Evolutionary conservation across 306 rosid genomes (phyloP).

Genomic region (Phaseolus lunatus): DNA sequence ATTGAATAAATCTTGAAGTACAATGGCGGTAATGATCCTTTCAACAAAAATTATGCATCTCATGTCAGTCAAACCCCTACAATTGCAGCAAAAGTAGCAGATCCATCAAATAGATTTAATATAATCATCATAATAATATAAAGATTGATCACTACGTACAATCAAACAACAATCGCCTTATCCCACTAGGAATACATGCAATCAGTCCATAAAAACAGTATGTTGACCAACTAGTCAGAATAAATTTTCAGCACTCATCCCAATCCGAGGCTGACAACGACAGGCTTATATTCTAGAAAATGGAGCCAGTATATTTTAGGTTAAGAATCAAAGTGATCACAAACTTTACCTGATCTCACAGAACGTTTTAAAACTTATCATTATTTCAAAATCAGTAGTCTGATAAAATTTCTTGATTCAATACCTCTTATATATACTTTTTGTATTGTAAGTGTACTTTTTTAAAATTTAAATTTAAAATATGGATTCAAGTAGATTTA

Average conservation of each 20-base stretch:
- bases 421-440: no score
- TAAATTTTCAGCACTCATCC: no score
- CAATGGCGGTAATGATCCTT: constrained; percentile 78
- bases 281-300: no score
- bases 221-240: not conserved
- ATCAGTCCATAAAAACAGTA: not conserved
- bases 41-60: constrained; percentile 89
- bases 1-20: constrained; percentile 60
- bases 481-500: no score
- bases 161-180: not conserved
- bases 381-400: not conserved
- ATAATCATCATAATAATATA: not conserved
- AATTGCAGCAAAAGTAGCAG: constrained; percentile 2
- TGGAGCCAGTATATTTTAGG: no score
- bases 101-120: constrained; percentile 34
- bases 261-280: no score
- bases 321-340: no score
- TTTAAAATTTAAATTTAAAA: no score
- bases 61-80: constrained; percentile 62
- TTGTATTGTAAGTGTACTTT: not conserved
- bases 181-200: not conserved
- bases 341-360: not conserved
- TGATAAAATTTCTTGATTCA: not conserved
- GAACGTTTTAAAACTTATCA: not conserved
- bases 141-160: not conserved